Evolutionary conservation across 2,329 filamentous ascomycete genomes (phyloP), one percentile per base, ranked within the genome.

Genomic region (Phyllosticta ampelicida): DNA sequence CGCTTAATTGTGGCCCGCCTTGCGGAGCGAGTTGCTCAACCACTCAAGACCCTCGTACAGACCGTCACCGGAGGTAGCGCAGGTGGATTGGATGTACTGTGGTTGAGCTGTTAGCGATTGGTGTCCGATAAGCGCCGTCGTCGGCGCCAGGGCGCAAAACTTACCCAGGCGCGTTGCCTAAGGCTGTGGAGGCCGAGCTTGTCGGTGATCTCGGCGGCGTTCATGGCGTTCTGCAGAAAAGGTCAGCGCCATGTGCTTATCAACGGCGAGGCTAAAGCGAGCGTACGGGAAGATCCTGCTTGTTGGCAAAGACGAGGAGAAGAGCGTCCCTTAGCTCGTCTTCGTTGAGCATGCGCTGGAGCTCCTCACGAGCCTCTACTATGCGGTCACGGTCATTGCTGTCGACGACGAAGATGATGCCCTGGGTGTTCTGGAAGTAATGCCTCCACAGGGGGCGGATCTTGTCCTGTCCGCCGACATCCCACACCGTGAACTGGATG

Each of bases 111-210:
- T 59, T 50, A 59, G 57, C 48, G 16, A 44, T 59, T 10, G 50
- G 44, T 51, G 29, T 20, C 36, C 36, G 36, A 18, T 44, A 44
- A 44, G 36, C 18, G 9, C 50, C 30, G 11, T 51, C 48, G 18
- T 5, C 18, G 51, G 21, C 51, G 55, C 36, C n/a, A 23, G 48
- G n/a, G 50, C 23, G 48, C 11, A 55, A 51, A 63, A 80, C 90
- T 75, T 91, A 99, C 94, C 94, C 94, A 99, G 71, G 90, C 88
- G 77, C 94, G 91, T 82, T 96, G 90, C 84, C 90, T 90, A 84
- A 99, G 83, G 80, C 89, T 95, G 86, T 97, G 92, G 71, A 99
- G 90, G 74, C 94, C 94, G 77, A 99, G 90, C 86, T 97, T 96
- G 81, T 99, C 92, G 77, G 94, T 99, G 77, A 99, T 97, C 82